Evolutionary conservation across 1,284 basidiomycete genomes (phyloP), one percentile per base, ranked within the genome.

Genomic region (Pseudozyma thailandica): DNA sequence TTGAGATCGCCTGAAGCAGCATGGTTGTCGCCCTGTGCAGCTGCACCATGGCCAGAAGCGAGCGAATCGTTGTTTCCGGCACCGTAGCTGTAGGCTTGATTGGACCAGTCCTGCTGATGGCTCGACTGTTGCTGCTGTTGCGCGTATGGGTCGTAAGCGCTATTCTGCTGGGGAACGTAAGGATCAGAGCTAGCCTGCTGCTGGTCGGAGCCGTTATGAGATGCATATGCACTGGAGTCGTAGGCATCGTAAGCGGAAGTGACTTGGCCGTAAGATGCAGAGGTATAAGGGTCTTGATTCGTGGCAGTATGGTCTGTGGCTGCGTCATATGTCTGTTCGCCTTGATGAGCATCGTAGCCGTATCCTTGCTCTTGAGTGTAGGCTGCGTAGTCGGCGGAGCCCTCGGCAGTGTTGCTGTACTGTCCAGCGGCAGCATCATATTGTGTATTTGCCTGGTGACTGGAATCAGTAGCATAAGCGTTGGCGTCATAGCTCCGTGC

Each of bases 401-500:
- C 18, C 20, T 50, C 46, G 8, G 25, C 43, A 25, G 47, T 26
- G 18, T 33, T 31, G 30, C n/a, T 37, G 39, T 56, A 51, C 47
- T 56, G 48, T 4, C 39, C 37, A 39, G 21, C 30, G 6, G 30
- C 45, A 16, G 45, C 10, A 23, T 20, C 46, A 27, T 68, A 45
- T 4, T 62, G 51, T 1, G 60, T 37, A 28, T 27, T 38, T 20
- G 50, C 38, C 30, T 69, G 50, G 9, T 46, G 23, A 18, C 35
- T 26, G 12, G 44, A 25, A 35, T 54, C 28, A 27, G 51, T 31
- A 25, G 49, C 42, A 27, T 64, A 56, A 21, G 65, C 43, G 16
- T 55, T 41, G 20, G 53, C 18, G 15, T 56, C 54, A 26, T 70
- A 70, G 30, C 52, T 35, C 23, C 52, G 53, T 28, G 43, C 26